Evolutionary conservation across 331 rosid species (phyloP).

Genomic region (Rhamnella rubrinervis): DNA sequence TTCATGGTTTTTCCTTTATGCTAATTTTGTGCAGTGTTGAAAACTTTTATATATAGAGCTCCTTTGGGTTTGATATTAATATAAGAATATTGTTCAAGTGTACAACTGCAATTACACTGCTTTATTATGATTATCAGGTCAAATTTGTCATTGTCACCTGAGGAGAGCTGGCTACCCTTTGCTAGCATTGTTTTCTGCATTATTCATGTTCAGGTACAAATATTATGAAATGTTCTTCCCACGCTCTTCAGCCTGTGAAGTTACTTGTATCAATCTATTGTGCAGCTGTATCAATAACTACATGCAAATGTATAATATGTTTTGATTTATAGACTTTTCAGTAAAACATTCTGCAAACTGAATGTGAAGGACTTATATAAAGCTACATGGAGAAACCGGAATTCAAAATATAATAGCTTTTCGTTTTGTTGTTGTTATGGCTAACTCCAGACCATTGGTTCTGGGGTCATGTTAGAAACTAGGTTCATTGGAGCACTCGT

Average conservation of each 20-base stretch:
- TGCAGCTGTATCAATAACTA: no score
- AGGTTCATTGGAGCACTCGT: not conserved
- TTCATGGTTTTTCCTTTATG: not conserved
- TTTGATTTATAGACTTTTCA: not conserved
- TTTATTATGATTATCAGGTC: conserved; percentile 45
- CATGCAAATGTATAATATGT: no score
- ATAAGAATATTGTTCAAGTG: not conserved
- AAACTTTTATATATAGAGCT: not conserved
- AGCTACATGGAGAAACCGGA: not conserved
- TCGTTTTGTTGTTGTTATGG: not conserved
- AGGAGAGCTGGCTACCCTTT: conserved; percentile 94
- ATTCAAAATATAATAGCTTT: not conserved
- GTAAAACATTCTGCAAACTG: not conserved
- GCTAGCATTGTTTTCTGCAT: conserved; percentile 84
- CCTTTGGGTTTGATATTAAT: not conserved
- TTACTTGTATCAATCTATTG: not conserved
- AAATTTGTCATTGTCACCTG: conserved; percentile 75
- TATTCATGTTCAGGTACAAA: conserved; percentile 77
- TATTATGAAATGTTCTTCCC: not conserved
- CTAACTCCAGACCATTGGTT: not conserved
- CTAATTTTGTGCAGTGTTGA: not conserved
- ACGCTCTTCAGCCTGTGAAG: not conserved
- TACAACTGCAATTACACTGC: not conserved
- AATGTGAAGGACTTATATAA: not conserved
- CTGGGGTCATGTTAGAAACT: not conserved